Evolutionary conservation across 2,329 filamentous ascomycete genomes (phyloP).

Genomic region (Ascochyta rabiei): DNA sequence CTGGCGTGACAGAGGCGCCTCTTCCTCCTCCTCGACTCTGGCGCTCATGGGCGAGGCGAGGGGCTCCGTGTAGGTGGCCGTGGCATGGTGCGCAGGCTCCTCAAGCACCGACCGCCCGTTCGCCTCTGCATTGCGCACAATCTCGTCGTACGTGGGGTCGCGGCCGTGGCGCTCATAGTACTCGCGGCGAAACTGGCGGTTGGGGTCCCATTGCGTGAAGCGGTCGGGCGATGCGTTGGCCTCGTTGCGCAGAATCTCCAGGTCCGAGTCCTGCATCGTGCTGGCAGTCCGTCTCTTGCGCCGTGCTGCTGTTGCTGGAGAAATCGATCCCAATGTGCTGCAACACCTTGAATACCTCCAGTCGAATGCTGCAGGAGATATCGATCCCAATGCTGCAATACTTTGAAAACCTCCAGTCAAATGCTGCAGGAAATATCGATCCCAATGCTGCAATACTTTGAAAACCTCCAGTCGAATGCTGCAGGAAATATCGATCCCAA

Average conservation of each 20-base stretch:
- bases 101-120: constrained; percentile 12
- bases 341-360: neutral
- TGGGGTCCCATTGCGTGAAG: constrained; percentile 40
- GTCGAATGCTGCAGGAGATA: neutral
- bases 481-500: neutral
- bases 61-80: neutral
- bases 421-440: neutral
- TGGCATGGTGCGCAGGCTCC: neutral
- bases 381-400: neutral
- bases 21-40: constrained; percentile 28
- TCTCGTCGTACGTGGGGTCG: constrained; percentile 24
- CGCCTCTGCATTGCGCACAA: constrained; percentile 5
- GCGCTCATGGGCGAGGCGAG: constrained; percentile 10
- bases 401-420: neutral
- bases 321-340: neutral
- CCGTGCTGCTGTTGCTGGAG: neutral
- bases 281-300: neutral
- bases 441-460: neutral
- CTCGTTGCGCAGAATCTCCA: constrained; percentile 36
- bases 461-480: too few relatives aligned
- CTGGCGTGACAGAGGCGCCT: constrained; percentile 31
- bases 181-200: constrained; percentile 32
- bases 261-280: constrained; percentile 42
- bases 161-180: constrained; percentile 31
- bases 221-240: constrained; percentile 35